A percentile compares a stretch with the other conserved stretches of the same genome.
Conservation (phyloP, 345 rosid species). For the Syzygium aqueum region DNA sequence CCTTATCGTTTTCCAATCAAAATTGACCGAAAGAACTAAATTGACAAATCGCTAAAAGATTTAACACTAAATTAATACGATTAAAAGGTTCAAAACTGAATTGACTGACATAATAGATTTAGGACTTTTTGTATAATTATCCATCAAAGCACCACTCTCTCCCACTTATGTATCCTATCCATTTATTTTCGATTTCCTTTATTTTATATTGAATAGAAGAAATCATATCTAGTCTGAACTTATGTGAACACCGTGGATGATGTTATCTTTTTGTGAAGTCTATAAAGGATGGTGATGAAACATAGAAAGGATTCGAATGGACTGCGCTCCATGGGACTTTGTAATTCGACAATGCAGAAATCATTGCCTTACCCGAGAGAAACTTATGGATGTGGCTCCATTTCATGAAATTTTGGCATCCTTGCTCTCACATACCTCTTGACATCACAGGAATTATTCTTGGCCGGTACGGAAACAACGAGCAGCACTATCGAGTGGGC, state of each 20-base stretch:
- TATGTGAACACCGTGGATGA: not conserved
- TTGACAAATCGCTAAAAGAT: too few species aligned
- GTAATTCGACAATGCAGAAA: not conserved
- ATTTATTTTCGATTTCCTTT: not conserved
- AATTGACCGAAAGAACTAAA: too few species aligned
- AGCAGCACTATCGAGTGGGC: constrained; percentile 65
- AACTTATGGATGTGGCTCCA: not conserved
- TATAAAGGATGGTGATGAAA: not conserved
- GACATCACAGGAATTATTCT: constrained; percentile 39
- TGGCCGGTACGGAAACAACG: constrained; percentile 54
- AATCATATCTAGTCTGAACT: not conserved
- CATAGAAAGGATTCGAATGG: not conserved
- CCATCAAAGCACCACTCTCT: not conserved
- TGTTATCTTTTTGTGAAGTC: not conserved
- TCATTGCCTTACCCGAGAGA: not conserved
- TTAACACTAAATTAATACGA: too few species aligned
- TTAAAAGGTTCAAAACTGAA: too few species aligned
- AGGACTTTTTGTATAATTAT: too few species aligned
- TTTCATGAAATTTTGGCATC: not conserved
- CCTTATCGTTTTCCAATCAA: too few species aligned
- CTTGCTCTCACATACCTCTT: not conserved
- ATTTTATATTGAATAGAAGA: not conserved
- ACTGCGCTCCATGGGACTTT: not conserved
- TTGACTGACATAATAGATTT: too few species aligned
- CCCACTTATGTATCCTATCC: not conserved